Conservation (phyloP, 208 protist genomes). For the Leishmania gerbilli region DNA sequence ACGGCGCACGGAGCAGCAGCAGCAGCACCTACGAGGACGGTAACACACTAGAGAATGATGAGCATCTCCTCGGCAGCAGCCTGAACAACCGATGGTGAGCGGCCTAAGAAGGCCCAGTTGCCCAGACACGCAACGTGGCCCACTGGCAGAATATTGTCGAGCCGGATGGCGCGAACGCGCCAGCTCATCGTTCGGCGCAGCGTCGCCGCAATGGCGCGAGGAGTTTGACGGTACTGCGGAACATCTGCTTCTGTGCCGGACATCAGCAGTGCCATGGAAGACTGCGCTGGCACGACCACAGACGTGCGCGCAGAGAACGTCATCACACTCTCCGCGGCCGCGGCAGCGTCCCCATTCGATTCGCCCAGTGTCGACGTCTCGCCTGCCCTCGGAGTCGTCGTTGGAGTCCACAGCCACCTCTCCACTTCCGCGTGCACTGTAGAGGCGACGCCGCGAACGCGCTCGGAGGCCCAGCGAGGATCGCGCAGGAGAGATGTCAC, state of each 20-base stretch:
- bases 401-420: constrained; percentile 6
- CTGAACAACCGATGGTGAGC: constrained; percentile 44
- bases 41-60: constrained; percentile 23
- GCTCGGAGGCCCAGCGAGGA: constrained; percentile 23
- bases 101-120: constrained; percentile 35
- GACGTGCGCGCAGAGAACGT: neutral
- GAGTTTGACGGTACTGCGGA: constrained; percentile 30
- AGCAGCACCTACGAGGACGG: too few species aligned
- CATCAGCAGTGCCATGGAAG: neutral
- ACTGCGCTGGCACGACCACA: neutral
- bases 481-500: constrained; percentile 15
- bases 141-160: constrained; percentile 40
- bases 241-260: neutral
- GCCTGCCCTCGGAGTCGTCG: neutral
- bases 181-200: constrained; percentile 57
- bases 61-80: constrained; percentile 55
- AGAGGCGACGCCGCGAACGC: constrained; percentile 15
- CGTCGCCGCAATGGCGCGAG: constrained; percentile 42
- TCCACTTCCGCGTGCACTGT: constrained; percentile 5
- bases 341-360: neutral
- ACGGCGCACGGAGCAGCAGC: neutral
- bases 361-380: neutral
- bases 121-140: constrained; percentile 63
- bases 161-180: constrained; percentile 56
- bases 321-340: neutral